Evolutionary conservation across 2,329 filamentous ascomycete species (phyloP), one percentile per base, ranked within the genome.

Genomic region (Beauveria sp.): DNA sequence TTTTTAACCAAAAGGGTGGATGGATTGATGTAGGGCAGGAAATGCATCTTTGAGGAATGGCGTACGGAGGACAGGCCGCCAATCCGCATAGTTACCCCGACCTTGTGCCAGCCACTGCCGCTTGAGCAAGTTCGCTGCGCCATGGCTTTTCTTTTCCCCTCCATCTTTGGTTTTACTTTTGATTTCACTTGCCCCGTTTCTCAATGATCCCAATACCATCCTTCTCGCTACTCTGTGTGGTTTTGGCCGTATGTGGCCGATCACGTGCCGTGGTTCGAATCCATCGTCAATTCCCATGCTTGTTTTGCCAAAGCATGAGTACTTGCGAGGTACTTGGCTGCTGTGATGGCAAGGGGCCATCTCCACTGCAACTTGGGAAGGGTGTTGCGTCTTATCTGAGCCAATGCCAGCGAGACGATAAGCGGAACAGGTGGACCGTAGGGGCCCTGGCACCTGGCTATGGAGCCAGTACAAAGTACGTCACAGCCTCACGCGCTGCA

Each of bases 341-440:
- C 46, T 55, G 12, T 46, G 26, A 30, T 8, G 52, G 42, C 18
- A 34, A 34, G 34, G 34, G 49, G 34, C 34, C 34, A 38, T 38
- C 34, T 38, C 34, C 34, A 38, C 34, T 38, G 34, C 34, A 14
- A 5, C 34, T 38, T 14, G 34, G 12, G 12, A 14, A 14, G 5
- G 49, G 49, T 51, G 28, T 28, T 20, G 26, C 26, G 26, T 16
- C 53, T 56, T 45, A 45, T 46, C 55, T 40, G 7, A 14, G 43
- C 55, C 55, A 58, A 58, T 58, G n/a, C 43, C 12, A 58, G 43
- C 43, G 28, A 28, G 18, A 14, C 43, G 55, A 58, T 58, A 58
- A 38, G 54, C n/a, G 20, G n/a, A 5, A 24, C 20, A 24, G 18
- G 50, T 40, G 34, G 50, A 14, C 20, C 2, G 26, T 12, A 45